Evolutionary conservation across 768 basidiomycete genomes (phyloP), one percentile per base, ranked within the genome.

Genomic region (Lactifluus rugatus): DNA sequence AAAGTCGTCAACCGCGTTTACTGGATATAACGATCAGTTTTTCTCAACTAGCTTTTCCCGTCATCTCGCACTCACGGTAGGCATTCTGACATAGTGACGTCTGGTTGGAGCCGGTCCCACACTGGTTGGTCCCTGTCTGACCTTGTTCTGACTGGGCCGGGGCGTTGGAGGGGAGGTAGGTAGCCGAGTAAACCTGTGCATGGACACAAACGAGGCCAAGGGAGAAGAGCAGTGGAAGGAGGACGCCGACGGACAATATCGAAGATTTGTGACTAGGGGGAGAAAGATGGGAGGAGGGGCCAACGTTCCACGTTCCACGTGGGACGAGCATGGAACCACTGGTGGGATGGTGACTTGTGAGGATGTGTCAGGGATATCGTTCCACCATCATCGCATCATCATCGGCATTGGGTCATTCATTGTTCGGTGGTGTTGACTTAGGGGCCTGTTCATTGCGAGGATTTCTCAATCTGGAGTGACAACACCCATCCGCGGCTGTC

Each of bases 11-110:
- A 82, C 70, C 3, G 78, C 77, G 66, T 85, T 85, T 0, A 82
- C 81, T 84, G 5, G 48, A n/a, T n/a, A 42, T 44, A 8, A 21
- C 46, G 25, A 54, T 47, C 45, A 31, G 19, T 7, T 17, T 7
- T 17, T 45, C 25, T 39, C 44, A n/a, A 14, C 23, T 13, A 23
- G 3, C 39, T 19, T 16, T 54, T 5, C 23, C 11, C 1, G 16
- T 10, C 21, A 34, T 10, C 8, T 4, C 5, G 32, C 32, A 69
- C 80, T 61, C 67, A 82, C 84, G 60, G 66, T 78, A 83, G 10
- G 76, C 79, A 62, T 82, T 82, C 66, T 89, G 89, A 70, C 88
- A 91, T 56, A 70, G 69, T 3, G 83, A 84, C 4, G 71, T 74
- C 69, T 82, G 83, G 67, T 74, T 79, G 50, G 73, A 69, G 17